Conservation (phyloP, 2,329 filamentous ascomycete genomes). For the Botrytis sinoallii region DNA sequence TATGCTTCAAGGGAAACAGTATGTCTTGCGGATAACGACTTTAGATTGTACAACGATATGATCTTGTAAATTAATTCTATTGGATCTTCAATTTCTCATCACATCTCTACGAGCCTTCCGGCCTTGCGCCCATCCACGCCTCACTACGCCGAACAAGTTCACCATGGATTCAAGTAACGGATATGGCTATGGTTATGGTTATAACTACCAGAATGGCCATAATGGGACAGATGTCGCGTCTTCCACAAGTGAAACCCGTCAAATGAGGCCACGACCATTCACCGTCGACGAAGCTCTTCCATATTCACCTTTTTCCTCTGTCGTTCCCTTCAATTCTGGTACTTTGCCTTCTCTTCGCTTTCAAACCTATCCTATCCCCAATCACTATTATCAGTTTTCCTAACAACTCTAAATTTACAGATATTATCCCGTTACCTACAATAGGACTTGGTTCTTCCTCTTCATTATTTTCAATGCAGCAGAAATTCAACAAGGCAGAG, state of each 20-base stretch:
- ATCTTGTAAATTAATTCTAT: neutral
- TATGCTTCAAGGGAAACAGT: neutral
- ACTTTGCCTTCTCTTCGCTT: conserved; percentile 8
- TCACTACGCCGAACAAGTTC: neutral
- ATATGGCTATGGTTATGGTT: conserved; percentile 8
- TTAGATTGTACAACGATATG: neutral
- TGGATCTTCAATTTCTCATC: neutral
- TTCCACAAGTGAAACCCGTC: neutral
- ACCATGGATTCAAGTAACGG: conserved; percentile 11
- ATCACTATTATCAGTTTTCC: conserved; percentile 13
- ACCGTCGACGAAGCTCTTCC: conserved; percentile 73
- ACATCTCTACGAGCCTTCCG: neutral
- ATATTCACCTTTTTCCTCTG: conserved; percentile 78
- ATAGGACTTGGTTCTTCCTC: conserved; percentile 52
- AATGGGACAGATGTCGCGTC: conserved; percentile 4
- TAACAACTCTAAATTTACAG: conserved; percentile 41
- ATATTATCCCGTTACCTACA: conserved; percentile 63
- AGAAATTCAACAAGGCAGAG: conserved; percentile 51
- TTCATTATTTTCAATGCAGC: conserved; percentile 50
- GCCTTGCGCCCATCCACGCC: conserved; percentile 5
- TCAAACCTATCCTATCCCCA: conserved; percentile 2
- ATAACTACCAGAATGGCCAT: conserved; percentile 5
- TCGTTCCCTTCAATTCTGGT: conserved; percentile 77
- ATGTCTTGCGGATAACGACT: neutral
- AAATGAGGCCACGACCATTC: conserved; percentile 45